Percentiles rank a stretch among this genome's conserved stretches.
These are phyloP conservation scores for Didymella keratinophila DNA, from an alignment of 2,329 filamentous ascomycete species.

Conservation along the genomic window DNA sequence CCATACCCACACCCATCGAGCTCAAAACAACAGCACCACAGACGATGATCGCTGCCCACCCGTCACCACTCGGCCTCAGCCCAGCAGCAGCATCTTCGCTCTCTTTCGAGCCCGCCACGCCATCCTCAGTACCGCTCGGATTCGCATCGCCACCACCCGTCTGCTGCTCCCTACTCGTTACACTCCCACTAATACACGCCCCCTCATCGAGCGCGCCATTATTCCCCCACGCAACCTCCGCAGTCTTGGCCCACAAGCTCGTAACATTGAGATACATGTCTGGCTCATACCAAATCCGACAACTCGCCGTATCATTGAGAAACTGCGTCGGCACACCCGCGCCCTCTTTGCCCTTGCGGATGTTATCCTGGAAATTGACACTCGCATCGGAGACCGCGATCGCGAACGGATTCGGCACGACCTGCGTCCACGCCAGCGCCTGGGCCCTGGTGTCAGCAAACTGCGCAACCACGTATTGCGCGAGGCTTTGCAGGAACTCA, in stretches of 20 bases:
- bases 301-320: conserved; percentile 67
- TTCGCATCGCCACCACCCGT: conserved; percentile 36
- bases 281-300: conserved; percentile 66
- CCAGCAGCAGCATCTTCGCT: conserved; percentile 29
- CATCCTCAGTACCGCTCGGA: conserved; percentile 23
- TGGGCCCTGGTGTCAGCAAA: conserved; percentile 30
- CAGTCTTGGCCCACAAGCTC: conserved; percentile 60
- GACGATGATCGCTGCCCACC: conserved; percentile 24
- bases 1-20: conserved; percentile 14
- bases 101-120: conserved; percentile 12
- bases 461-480: conserved; percentile 26
- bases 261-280: conserved; percentile 61
- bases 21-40: conserved; percentile 22
- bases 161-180: conserved; percentile 39
- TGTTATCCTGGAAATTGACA: conserved; percentile 53
- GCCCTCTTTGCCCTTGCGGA: conserved; percentile 41
- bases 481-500: conserved; percentile 34
- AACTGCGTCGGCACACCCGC: conserved; percentile 64
- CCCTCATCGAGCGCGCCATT: conserved; percentile 38
- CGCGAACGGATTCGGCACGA: conserved; percentile 37
- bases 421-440: conserved; percentile 28
- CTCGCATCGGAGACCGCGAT: conserved; percentile 34
- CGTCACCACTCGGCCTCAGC: conserved; percentile 14
- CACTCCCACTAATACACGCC: conserved; percentile 40
- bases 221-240: conserved; percentile 40